These are phyloP conservation scores for Anaeramoeba flamelloides DNA, from an alignment of 78 protist genomes.

Conservation along the genomic window DNA sequence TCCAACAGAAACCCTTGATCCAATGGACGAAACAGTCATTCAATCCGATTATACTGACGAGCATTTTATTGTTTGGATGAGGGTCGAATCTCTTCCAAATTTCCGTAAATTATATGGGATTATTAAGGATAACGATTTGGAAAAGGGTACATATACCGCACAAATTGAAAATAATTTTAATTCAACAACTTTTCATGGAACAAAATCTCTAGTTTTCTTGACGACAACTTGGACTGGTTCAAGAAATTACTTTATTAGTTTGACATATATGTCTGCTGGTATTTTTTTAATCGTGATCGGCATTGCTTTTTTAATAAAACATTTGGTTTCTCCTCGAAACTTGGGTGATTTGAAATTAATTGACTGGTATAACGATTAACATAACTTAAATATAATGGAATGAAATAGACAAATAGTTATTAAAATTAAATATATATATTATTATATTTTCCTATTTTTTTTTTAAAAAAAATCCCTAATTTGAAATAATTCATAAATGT, in stretches of 20 bases:
- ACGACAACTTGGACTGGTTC: conserved; percentile 89
- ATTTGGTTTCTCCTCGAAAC: too few relatives aligned
- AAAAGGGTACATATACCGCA: conserved; percentile 35
- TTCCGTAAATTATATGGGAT: conserved; percentile 72
- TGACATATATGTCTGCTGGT: too few relatives aligned
- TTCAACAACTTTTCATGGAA: conserved; percentile 52
- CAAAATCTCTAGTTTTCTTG: conserved; percentile 62
- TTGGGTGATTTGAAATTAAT: too few relatives aligned
- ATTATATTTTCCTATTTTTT: too few relatives aligned
- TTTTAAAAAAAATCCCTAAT: too few relatives aligned
- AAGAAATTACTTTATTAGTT: conserved; percentile 69
- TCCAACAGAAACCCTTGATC: not conserved
- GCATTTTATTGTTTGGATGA: conserved; percentile 88
- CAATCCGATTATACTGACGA: conserved; percentile 43
- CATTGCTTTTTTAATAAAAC: too few relatives aligned
- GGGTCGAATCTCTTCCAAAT: conserved; percentile 72
- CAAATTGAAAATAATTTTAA: conserved; percentile 7
- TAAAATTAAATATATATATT: too few relatives aligned
- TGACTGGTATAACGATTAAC: too few relatives aligned
- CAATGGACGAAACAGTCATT: not conserved
- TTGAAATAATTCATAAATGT: too few relatives aligned
- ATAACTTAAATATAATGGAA: too few relatives aligned
- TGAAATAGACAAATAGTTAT: too few relatives aligned
- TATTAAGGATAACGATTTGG: conserved; percentile 28
- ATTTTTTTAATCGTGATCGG: too few relatives aligned